Evolutionary conservation across 805 yeast genomes (phyloP), one percentile per base, ranked within the genome.

Genomic region (Yamadazyma laniorum): DNA sequence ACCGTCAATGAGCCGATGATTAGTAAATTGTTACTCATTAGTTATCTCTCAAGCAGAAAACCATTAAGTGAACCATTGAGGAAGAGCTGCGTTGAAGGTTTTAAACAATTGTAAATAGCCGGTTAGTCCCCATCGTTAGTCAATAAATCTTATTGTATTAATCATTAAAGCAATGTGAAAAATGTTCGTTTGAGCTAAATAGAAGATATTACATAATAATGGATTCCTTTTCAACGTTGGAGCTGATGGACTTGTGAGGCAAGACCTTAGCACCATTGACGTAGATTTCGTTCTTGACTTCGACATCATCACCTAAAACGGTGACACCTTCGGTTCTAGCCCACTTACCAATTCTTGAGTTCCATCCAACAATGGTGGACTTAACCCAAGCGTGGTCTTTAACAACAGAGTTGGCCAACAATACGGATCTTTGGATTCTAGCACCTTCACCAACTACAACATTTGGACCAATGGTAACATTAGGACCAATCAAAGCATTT

Each of bases 261-360:
- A 93, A 81, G 52, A 93, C 97, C 68, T 93, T 89, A 72, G 97
- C 99, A 70, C 99, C 99, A 71, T 93, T 93, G 58, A 93, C 95
- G 79, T 93, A 93, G 65, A 93, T 79, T 77, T 91, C 99, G 65
- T 93, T 97, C 76, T 91, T 88, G 65, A 93, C 88, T 66, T 90
- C 95, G 51, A 93, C 99, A 55, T 93, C 99, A 68, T 93, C 99
- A 74, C 99, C 99, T 59, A 93, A 80, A 44, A 93, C 99, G 48
- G 97, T 86, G 58, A 82, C 86, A 75, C 96, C 96, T 72, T 93
- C 98, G 50, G 93, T 80, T 78, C 99, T 88, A 50, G 97, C 95
- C 99, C 99, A 93, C 71, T 80, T 82, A 68, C 99, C 99, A 58
- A 93, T 91, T 56, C 87, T 86, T 48, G 96, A 90, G 79, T 89